Evolutionary conservation across 73 alveolate genomes (phyloP).

Genomic region (Uronychia binucleata): DNA sequence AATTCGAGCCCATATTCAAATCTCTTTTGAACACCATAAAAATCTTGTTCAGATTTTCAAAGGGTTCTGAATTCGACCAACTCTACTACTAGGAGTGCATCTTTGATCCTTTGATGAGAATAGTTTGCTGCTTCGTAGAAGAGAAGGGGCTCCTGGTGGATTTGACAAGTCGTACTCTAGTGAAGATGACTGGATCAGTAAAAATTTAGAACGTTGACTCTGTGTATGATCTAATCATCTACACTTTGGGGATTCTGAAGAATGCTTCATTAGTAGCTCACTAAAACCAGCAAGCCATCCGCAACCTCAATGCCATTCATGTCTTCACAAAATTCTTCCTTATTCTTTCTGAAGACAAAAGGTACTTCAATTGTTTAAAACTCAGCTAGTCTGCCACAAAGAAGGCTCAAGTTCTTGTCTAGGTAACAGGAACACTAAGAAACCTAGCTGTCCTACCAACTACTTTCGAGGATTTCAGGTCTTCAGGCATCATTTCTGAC

Average conservation of each 20-base stretch:
- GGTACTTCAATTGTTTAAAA: too few relatives aligned
- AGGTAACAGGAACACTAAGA: constrained; percentile 75
- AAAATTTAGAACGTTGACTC: constrained; percentile 33
- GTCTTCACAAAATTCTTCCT: too few relatives aligned
- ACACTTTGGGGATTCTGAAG: constrained; percentile 39
- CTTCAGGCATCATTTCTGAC: constrained; percentile 1
- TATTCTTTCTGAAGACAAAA: too few relatives aligned
- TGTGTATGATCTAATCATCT: constrained; percentile 40
- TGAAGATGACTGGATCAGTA: constrained; percentile 8
- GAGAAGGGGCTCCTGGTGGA: too few relatives aligned
- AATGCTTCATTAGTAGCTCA: constrained; percentile 17
- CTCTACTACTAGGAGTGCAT: constrained; percentile 4
- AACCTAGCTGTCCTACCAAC: constrained; percentile 54
- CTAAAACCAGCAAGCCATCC: too few relatives aligned
- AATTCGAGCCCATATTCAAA: constrained; percentile 1
- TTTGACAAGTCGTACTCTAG: neutral
- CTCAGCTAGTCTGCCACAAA: too few relatives aligned
- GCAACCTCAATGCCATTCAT: neutral
- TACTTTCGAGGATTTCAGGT: constrained; percentile 3
- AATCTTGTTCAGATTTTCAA: constrained; percentile 26
- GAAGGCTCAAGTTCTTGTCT: constrained; percentile 62
- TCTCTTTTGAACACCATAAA: constrained; percentile 5
- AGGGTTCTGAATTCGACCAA: constrained; percentile 16
- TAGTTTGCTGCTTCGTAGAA: too few relatives aligned
- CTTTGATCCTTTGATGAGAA: neutral